These are phyloP conservation scores for Kwoniella botswanensis DNA, from an alignment of 768 basidiomycete species.

Conservation along the genomic window DNA sequence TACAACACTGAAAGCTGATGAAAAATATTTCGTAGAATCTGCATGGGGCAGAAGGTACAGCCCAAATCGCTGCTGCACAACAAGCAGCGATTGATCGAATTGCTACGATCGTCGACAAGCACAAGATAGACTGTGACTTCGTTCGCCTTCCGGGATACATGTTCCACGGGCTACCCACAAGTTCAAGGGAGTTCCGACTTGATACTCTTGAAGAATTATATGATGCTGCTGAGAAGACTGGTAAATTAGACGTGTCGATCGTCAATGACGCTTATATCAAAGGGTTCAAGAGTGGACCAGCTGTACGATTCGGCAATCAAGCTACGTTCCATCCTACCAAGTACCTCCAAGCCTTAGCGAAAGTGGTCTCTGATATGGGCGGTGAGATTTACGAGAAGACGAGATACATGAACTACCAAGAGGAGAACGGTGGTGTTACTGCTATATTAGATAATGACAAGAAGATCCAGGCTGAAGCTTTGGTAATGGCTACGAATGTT, in stretches of 20 bases:
- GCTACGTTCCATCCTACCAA: conserved; percentile 39
- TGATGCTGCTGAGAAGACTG: conserved; percentile 62
- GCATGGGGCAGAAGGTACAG: conserved; percentile 31
- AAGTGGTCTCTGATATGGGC: conserved; percentile 27
- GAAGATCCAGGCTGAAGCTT: conserved; percentile 14
- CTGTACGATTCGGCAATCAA: conserved; percentile 31
- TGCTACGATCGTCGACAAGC: conserved; percentile 32
- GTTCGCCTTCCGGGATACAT: conserved; percentile 33
- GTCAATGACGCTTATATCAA: conserved; percentile 78
- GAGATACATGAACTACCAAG: conserved; percentile 20
- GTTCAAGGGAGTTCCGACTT: conserved; percentile 16
- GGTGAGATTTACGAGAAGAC: conserved; percentile 35
- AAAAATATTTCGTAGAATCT: conserved; percentile 14
- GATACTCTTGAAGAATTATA: conserved; percentile 28
- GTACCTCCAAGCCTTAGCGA: conserved; percentile 31
- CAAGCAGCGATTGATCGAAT: conserved; percentile 36
- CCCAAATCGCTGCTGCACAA: conserved; percentile 35
- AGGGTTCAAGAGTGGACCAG: conserved; percentile 62
- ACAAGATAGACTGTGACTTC: conserved; percentile 37
- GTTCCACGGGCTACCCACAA: conserved; percentile 31
- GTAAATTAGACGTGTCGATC: conserved; percentile 60
- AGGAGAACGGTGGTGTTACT: conserved; percentile 22
- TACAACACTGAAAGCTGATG: neutral
- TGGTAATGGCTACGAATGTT: conserved; percentile 40
- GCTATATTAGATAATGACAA: conserved; percentile 19